These are phyloP conservation scores for Allium sativum DNA, from an alignment of 106 monocot genomes.

Conservation along the genomic window DNA sequence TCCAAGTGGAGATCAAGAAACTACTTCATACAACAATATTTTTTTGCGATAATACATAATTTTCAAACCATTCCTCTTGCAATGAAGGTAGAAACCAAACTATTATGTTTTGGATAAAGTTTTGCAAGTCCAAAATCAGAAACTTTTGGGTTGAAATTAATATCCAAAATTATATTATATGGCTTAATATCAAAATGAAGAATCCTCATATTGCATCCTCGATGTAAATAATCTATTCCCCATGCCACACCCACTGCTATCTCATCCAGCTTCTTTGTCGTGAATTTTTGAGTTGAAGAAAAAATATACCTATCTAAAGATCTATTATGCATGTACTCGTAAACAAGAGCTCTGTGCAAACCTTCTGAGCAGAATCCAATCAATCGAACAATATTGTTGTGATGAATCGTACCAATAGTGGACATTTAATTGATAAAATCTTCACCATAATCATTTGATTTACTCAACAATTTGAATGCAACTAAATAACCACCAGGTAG, in stretches of 20 bases:
- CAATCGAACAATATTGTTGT: slow-evolving; percentile 29
- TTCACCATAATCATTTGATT: slow-evolving; percentile 20
- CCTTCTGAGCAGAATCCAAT: slow-evolving; percentile 43
- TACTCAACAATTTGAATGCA: slow-evolving; percentile 28
- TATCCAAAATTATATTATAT: too few relatives aligned
- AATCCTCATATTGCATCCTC: too few relatives aligned
- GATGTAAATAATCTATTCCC: too few relatives aligned
- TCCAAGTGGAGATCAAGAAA: too few relatives aligned
- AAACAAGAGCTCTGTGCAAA: slow-evolving; percentile 24
- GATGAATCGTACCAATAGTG: slow-evolving; percentile 45
- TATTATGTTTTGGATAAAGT: too few relatives aligned
- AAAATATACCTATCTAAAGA: slow-evolving; percentile 10
- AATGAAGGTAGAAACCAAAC: too few relatives aligned
- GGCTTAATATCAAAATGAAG: too few relatives aligned
- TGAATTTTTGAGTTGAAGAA: background rate
- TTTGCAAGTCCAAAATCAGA: too few relatives aligned
- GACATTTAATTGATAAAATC: slow-evolving; percentile 48
- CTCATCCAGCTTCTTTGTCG: background rate
- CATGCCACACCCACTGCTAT: too few relatives aligned
- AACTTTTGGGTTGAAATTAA: too few relatives aligned
- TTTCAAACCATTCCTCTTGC: background rate
- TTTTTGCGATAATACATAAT: too few relatives aligned
- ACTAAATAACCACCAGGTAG: slow-evolving; percentile 15
- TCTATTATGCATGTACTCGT: slow-evolving; percentile 7
- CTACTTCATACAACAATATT: too few relatives aligned